Conservation (phyloP, 352 stramenopile genomes). For the Pythium rishiriense region DNA sequence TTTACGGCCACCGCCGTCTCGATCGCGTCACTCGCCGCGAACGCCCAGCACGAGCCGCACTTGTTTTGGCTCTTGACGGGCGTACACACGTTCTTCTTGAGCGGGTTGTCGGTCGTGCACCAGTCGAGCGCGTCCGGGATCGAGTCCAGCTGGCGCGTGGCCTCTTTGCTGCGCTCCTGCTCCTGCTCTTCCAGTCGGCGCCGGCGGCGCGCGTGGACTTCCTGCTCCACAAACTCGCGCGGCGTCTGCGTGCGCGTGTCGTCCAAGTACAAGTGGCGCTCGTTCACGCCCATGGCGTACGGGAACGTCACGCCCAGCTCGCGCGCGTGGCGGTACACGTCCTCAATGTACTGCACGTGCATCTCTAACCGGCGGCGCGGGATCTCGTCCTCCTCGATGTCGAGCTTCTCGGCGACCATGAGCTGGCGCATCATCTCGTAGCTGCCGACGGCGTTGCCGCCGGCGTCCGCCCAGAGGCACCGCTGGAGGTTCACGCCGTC, state of each 20-base stretch:
- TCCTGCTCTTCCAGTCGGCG: constrained; percentile 32
- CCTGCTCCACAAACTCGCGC: constrained; percentile 60
- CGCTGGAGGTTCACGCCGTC: constrained; percentile 18
- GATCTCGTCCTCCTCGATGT: constrained; percentile 29
- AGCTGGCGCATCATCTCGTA: constrained; percentile 64
- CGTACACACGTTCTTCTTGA: constrained; percentile 66
- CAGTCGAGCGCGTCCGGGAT: constrained; percentile 59
- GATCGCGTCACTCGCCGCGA: constrained; percentile 75
- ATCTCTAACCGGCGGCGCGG: constrained; percentile 52
- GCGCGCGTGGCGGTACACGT: constrained; percentile 53
- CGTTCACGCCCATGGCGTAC: constrained; percentile 68
- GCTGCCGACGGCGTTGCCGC: constrained; percentile 36
- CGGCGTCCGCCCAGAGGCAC: constrained; percentile 59
- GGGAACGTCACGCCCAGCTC: constrained; percentile 44
- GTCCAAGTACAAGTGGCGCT: constrained; percentile 64
- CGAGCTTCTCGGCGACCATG: constrained; percentile 44
- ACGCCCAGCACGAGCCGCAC: constrained; percentile 83
- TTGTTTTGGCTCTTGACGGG: constrained; percentile 78
- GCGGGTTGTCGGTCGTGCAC: constrained; percentile 71
- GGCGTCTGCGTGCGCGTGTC: constrained; percentile 33
- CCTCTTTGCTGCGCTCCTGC: constrained; percentile 4
- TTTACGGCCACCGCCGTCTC: constrained; percentile 67
- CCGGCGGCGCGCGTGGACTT: constrained; percentile 43
- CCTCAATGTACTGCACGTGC: constrained; percentile 69
- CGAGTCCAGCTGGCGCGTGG: constrained; percentile 16